These are phyloP conservation scores for Boletus tomentosulus DNA, from an alignment of 768 basidiomycete species.

Conservation along the genomic window DNA sequence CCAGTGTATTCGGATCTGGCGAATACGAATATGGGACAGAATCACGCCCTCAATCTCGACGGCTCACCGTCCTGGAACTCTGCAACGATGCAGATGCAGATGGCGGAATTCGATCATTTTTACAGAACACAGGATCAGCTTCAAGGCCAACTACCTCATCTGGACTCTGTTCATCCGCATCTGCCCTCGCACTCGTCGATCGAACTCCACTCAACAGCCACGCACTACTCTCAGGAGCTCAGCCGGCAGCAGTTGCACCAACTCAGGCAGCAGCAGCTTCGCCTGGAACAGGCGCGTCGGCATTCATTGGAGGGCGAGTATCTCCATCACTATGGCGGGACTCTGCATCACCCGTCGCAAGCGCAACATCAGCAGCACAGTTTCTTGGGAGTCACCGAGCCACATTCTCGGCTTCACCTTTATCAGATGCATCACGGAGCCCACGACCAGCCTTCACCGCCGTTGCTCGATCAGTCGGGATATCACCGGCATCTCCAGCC, in stretches of 20 bases:
- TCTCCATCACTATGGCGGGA: conserved; percentile 36
- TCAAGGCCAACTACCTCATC: conserved; percentile 44
- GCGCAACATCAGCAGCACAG: conserved; percentile 26
- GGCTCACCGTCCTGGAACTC: conserved; percentile 84
- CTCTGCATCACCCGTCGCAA: conserved; percentile 27
- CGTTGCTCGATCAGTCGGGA: conserved; percentile 31
- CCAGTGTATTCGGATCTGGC: conserved; percentile 26
- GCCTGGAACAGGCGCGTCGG: conserved; percentile 30
- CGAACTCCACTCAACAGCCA: conserved; percentile 30
- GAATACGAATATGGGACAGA: conserved; percentile 69
- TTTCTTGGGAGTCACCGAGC: conserved; percentile 26
- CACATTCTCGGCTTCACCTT: conserved; percentile 29
- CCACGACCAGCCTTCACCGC: conserved; percentile 34
- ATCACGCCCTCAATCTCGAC: conserved; percentile 73
- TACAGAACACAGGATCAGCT: conserved; percentile 34
- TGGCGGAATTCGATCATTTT: conserved; percentile 44
- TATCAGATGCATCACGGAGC: conserved; percentile 35
- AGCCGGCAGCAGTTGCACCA: conserved; percentile 42
- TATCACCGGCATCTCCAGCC: conserved; percentile 33
- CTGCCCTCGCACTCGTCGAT: conserved; percentile 51
- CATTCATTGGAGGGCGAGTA: conserved; percentile 35
- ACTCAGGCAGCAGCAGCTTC: conserved; percentile 35
- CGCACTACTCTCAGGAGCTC: conserved; percentile 47
- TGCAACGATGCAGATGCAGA: conserved; percentile 66
- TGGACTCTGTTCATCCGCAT: conserved; percentile 45